These are phyloP conservation scores for Ceratocystis colombiana DNA, from an alignment of 2,329 filamentous ascomycete species.

Conservation along the genomic window DNA sequence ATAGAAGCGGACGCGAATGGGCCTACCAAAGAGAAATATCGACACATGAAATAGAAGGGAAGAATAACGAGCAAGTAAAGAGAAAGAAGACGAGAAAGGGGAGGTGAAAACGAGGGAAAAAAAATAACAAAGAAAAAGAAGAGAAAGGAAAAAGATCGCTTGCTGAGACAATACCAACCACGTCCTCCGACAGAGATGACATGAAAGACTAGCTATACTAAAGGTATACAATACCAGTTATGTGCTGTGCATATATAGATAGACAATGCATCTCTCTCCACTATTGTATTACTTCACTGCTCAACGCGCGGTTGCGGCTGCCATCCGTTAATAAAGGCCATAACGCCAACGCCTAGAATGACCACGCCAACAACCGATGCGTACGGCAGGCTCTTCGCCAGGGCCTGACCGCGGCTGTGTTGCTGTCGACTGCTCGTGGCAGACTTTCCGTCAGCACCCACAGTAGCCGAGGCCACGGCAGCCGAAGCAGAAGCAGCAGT, in stretches of 20 bases:
- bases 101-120: neutral
- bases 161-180: neutral
- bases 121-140: slow-evolving; percentile 11
- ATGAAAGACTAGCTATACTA: neutral
- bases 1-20: neutral
- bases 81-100: neutral
- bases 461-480: neutral
- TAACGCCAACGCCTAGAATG: slow-evolving; percentile 67
- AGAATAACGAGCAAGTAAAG: slow-evolving; percentile 6
- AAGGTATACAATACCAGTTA: neutral
- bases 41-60: slow-evolving; percentile 8
- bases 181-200: neutral
- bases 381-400: slow-evolving; percentile 56
- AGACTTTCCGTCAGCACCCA: neutral
- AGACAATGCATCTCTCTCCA: neutral
- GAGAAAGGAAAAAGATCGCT: slow-evolving; percentile 6
- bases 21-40: neutral
- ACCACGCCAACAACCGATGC: slow-evolving; percentile 76
- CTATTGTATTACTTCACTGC: slow-evolving; percentile 14
- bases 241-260: neutral
- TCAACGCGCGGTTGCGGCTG: slow-evolving; percentile 40
- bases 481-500: too few relatives aligned
- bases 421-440: slow-evolving; percentile 17
- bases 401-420: slow-evolving; percentile 21
- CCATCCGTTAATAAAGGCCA: slow-evolving; percentile 82